Percentiles rank a stretch among this genome's conserved stretches.
phyloP scores from a whole-genome alignment of 1,284 basidiomycete species.

The Schizophyllum amplum region DNA sequence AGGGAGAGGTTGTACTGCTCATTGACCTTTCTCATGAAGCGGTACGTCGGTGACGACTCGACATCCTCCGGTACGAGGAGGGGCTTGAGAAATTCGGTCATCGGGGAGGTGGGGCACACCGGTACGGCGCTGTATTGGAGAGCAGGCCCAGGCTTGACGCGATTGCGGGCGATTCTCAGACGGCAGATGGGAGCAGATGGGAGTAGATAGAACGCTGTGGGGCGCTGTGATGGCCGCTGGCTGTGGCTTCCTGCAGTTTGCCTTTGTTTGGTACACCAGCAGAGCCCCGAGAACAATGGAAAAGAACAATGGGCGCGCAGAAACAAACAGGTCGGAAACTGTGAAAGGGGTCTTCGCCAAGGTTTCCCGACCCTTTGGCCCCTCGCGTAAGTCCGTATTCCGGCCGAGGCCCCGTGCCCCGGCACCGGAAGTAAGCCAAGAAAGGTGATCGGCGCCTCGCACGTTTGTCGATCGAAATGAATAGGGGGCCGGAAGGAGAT shows the following conservation, averaged over 20 bases:
- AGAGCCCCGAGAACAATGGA: background rate
- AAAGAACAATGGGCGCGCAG: background rate
- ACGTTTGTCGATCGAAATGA: background rate
- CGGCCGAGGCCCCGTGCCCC: background rate
- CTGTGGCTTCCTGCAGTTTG: background rate
- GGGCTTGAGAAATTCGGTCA: conserved; percentile 10
- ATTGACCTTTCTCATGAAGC: conserved; percentile 55
- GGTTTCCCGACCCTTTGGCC: background rate
- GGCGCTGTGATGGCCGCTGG: background rate
- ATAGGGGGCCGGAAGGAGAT: background rate
- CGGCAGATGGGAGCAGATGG: background rate
- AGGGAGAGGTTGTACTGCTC: conserved; percentile 39
- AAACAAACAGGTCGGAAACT: background rate
- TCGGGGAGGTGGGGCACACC: background rate
- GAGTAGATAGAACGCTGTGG: background rate
- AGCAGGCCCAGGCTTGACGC: background rate
- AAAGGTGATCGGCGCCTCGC: background rate
- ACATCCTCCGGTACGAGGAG: conserved; percentile 47
- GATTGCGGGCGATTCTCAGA: background rate
- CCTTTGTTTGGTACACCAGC: background rate
- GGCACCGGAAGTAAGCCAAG: background rate
- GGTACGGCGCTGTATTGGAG: background rate
- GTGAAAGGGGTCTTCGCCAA: background rate
- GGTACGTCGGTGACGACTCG: conserved; percentile 42
- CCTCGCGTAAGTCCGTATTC: background rate